Evolutionary conservation across 2,329 filamentous ascomycete species (phyloP).

Genomic region (Diaporthe vexans): DNA sequence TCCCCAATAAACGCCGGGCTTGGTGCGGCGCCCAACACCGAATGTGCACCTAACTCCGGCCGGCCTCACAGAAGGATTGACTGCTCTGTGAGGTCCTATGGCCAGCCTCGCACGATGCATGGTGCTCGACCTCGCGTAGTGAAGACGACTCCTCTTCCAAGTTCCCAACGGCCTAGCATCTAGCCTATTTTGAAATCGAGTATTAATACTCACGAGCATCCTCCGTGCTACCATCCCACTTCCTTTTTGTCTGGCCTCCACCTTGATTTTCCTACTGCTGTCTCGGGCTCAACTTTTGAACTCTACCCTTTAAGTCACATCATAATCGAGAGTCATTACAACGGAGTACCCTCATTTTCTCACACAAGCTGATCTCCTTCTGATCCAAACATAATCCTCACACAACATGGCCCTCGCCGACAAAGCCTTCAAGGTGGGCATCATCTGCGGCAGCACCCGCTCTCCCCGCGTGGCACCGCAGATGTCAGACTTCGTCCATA

Average conservation of each 20-base stretch:
- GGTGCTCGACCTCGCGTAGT: neutral
- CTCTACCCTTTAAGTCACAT: neutral
- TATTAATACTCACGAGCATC: neutral
- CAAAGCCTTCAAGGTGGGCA: constrained; percentile 44
- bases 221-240: too few relatives aligned
- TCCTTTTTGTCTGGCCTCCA: too few relatives aligned
- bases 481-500: constrained; percentile 44
- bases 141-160: neutral
- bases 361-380: too few relatives aligned
- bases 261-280: neutral
- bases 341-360: neutral
- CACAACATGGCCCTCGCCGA: neutral
- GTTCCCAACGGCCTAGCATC: neutral
- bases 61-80: neutral
- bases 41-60: neutral
- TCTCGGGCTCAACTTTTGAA: too few relatives aligned
- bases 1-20: constrained; percentile 7
- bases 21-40: neutral
- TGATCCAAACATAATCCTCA: neutral
- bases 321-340: neutral
- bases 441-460: constrained; percentile 48
- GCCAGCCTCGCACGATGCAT: too few relatives aligned
- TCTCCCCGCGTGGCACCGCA: constrained; percentile 46
- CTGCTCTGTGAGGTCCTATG: neutral
- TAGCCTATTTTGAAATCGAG: neutral